phyloP scores from a whole-genome alignment of 345 rosid species.

The Salix dunnii region DNA sequence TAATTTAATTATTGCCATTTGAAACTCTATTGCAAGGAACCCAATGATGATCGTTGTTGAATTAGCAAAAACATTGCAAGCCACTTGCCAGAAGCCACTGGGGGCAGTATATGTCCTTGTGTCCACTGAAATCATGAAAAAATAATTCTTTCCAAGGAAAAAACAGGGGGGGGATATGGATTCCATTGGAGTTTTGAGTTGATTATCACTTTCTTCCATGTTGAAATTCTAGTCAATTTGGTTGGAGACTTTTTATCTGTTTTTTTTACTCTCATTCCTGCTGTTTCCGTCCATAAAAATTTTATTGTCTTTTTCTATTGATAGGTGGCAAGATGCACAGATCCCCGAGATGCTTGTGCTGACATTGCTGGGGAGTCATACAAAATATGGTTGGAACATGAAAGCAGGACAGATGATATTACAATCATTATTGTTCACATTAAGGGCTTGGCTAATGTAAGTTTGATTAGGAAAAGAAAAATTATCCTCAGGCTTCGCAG shows the following conservation, averaged over 20 bases:
- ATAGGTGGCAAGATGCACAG: constrained; percentile 67
- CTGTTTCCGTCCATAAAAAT: not conserved
- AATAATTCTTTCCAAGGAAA: not conserved
- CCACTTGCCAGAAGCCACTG: not conserved
- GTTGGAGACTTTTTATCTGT: not conserved
- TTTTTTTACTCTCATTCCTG: not conserved
- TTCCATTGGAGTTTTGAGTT: not conserved
- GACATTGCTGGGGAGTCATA: constrained; percentile 90
- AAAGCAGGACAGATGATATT: constrained; percentile 94
- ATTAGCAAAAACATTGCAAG: not conserved
- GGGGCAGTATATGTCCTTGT: not conserved
- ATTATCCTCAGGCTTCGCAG: constrained; percentile 6
- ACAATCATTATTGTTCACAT: constrained; percentile 85
- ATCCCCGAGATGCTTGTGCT: constrained; percentile 90
- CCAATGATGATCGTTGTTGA: not conserved
- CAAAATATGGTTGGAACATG: constrained; percentile 83
- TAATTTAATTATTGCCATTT: not conserved
- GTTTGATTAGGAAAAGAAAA: constrained; percentile 13
- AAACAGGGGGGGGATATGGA: not conserved
- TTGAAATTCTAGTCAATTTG: not conserved
- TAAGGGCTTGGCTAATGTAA: constrained; percentile 58
- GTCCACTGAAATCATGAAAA: not conserved
- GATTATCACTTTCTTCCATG: not conserved
- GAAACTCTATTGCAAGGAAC: not conserved
- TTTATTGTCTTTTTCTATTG: constrained; percentile 10